phyloP scores from a whole-genome alignment of 2,329 filamentous ascomycete genomes.

The Paracoccidioides lutzii region DNA sequence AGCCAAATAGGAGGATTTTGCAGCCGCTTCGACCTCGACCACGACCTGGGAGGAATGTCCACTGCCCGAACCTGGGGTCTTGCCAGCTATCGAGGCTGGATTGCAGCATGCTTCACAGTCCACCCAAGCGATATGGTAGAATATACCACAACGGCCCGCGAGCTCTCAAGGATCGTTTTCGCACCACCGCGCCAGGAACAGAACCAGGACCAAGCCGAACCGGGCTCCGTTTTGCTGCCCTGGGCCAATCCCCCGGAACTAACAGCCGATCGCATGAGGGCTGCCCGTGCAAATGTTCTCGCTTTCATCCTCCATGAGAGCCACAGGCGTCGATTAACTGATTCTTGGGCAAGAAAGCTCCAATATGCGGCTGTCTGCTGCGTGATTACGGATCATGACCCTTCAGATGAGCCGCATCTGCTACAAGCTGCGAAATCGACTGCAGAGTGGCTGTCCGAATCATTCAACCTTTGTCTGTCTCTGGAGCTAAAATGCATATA shows the following conservation, averaged over 20 bases:
- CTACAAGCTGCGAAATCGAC: constrained; percentile 15
- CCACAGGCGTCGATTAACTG: constrained; percentile 8
- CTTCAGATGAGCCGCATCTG: constrained; percentile 11
- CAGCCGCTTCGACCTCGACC: constrained; percentile 37
- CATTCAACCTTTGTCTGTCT: constrained; percentile 19
- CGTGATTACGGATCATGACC: constrained; percentile 19
- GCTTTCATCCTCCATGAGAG: constrained; percentile 18
- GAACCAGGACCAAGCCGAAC: constrained; percentile 3
- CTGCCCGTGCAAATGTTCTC: constrained; percentile 16
- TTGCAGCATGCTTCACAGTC: constrained; percentile 38
- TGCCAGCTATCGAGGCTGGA: constrained; percentile 27
- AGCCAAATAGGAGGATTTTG: constrained; percentile 20
- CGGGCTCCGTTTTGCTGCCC: constrained; percentile 9
- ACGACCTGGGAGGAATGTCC: constrained; percentile 38
- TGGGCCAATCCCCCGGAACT: constrained; percentile 8
- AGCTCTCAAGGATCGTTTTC: constrained; percentile 31
- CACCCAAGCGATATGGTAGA: constrained; percentile 47
- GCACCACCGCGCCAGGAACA: constrained; percentile 12
- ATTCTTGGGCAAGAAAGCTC: constrained; percentile 19
- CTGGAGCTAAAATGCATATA: constrained; percentile 22
- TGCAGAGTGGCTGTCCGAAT: constrained; percentile 17
- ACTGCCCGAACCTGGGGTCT: constrained; percentile 44
- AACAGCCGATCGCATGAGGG: constrained; percentile 10
- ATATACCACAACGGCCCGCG: constrained; percentile 38
- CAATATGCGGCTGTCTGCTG: constrained; percentile 27